Evolutionary conservation across 1,284 basidiomycete species (phyloP), one percentile per base, ranked within the genome.

Genomic region (Trichosporon coremiiforme): DNA sequence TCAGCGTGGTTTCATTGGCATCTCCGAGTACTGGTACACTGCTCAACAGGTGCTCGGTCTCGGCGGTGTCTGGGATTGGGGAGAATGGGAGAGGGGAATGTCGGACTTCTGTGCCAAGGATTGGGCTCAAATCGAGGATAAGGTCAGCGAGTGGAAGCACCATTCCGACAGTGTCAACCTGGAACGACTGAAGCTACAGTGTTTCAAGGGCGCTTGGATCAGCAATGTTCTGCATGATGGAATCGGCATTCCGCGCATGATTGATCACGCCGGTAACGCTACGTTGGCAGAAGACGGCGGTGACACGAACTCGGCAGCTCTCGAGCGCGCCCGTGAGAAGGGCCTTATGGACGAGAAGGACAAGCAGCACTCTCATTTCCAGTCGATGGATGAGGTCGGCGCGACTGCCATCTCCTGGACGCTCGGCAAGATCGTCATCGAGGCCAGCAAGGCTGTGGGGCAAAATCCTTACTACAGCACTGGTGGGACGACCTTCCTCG

Each of bases 21-120:
- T 99, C 38, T 96, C 94, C 12, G 97, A 99, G 83, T 99, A 99
- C 82, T 99, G 96, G 95, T 99, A 98, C 85, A 98, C 95, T 33
- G 93, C 95, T 6, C 76, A 82, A 55, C 94, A 98, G 77, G 71
- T 98, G 53, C 95, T 98, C 75, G 92, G 92, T 2, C 87, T 98
- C 1, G 96, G 95, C 13, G 97, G 97, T 1, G 87, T 94, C 7
- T 99, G 98, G 85, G 93, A 99, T 81, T 96, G 93, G 82, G 92
- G 94, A 25, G 91, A 95, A 78, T 99, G 97, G 84, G 96, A 99
- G 80, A 90, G 91, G 65, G 93, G 94, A 2, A 97, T 97, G 35
- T 88, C 89, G 25, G 86, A 89, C 29, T 99, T 95, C 80, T 99
- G 97, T 76, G 85, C 86, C 0, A 88, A 89, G 68, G 87, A 90